Evolutionary conservation across 768 basidiomycete species (phyloP).

Genomic region (Pulveroboletus frians): DNA sequence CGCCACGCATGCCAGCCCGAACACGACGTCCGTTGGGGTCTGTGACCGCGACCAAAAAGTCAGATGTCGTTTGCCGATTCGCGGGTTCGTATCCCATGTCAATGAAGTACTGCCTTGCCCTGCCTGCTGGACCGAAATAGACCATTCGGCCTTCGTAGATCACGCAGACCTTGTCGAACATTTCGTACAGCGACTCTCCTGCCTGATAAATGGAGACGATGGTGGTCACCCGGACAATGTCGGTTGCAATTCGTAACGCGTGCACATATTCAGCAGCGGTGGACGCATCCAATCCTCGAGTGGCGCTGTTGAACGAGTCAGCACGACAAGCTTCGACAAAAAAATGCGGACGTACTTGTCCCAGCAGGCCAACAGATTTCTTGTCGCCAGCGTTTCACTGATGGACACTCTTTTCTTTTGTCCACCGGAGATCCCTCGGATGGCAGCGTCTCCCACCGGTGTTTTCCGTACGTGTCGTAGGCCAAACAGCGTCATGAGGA

Average conservation of each 20-base stretch:
- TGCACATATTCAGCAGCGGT: conserved; percentile 73
- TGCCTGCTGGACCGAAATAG: conserved; percentile 52
- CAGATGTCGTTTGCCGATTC: conserved; percentile 57
- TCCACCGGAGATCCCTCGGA: conserved; percentile 71
- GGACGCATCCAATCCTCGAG: conserved; percentile 60
- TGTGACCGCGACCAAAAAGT: conserved; percentile 57
- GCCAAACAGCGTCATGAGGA: conserved; percentile 68
- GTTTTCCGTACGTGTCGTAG: conserved; percentile 69
- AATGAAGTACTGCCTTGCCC: conserved; percentile 56
- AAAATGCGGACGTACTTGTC: conserved; percentile 47
- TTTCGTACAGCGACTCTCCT: conserved; percentile 57
- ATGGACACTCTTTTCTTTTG: conserved; percentile 83
- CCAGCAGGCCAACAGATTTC: conserved; percentile 72
- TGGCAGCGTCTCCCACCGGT: conserved; percentile 72
- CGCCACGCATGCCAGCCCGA: conserved; percentile 28
- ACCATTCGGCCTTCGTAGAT: conserved; percentile 56
- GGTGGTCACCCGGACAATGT: conserved; percentile 48
- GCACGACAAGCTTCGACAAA: conserved; percentile 4
- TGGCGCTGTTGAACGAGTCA: conserved; percentile 58
- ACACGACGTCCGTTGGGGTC: conserved; percentile 57
- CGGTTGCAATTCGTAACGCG: conserved; percentile 63
- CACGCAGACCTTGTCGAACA: conserved; percentile 69
- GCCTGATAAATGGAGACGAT: conserved; percentile 87
- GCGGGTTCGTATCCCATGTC: conserved; percentile 51
- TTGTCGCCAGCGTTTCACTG: conserved; percentile 64